Base-by-base conservation (phyloP, 768 basidiomycete species). In the Pleurotus eryngii region DNA sequence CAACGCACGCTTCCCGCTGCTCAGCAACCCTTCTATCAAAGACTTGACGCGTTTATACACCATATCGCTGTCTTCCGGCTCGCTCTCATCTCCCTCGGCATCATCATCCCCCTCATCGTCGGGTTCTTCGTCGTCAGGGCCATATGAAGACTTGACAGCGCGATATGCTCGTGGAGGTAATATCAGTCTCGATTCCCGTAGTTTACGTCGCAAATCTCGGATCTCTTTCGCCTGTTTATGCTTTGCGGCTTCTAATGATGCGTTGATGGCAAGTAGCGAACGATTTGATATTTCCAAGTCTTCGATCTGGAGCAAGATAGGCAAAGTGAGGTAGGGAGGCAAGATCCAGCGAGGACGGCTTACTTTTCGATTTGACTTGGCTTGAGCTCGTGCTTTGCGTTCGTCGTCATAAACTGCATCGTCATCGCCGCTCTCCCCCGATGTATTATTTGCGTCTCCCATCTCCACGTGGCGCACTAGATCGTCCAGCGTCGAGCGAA, bases 251-350 rank as follows among this genome's bases (percentile, higher is more conserved):
- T 96, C 93, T 18, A 96, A 78, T 15, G 88, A 81, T 2, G 87
- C 76, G 65, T 95, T 96, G 72, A 96, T 93, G 1, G 85, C 83
- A 46, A 95, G 78, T 15, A 96, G 79, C 1, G 93, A 96, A 35
- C 83, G 80, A 69, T 93, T 95, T 5, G 91, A 88, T 65, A 96
- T 96, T 71, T 95, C 91, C 9, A 96, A 77, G 73, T 96, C 93
- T 11, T 89, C 90, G 57, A 96, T 95, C 94, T 96, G 58, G 15
- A 45, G 20, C 37, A 38, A 45, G 11, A 50, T 24, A 49, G 40
- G 51, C 12, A 42, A 17, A 6, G 27, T 47, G 12, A 20, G n/a
- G 47, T 27, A 6, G 27, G 42, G 39, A 20, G 3, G 47, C 22
- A 50, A 37, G 15, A 15, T 14, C 17, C 17, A 30, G 39, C 40